phyloP scores from a whole-genome alignment of 495 filamentous ascomycete genomes.

The Penicillium salamii region DNA sequence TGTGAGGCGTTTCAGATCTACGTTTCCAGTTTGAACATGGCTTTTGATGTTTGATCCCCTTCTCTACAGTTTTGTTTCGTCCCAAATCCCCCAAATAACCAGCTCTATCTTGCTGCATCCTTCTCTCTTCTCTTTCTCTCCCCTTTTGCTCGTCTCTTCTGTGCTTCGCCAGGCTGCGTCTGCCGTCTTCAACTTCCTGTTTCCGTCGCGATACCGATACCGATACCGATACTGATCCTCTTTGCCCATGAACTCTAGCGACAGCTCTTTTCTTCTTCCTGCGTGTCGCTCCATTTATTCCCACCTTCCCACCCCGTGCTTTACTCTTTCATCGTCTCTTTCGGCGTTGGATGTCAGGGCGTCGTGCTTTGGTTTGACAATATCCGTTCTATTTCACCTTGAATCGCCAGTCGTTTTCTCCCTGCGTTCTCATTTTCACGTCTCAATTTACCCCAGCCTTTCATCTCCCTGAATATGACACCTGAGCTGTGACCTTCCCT shows the following conservation, averaged over 20 bases:
- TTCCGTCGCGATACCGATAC: background rate
- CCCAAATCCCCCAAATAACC: slow-evolving; percentile 2
- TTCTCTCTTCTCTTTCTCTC: slow-evolving; percentile 9
- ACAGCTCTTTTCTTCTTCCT: slow-evolving; percentile 24
- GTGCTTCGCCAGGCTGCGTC: slow-evolving; percentile 14
- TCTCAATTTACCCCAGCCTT: background rate
- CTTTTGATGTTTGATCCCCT: slow-evolving; percentile 13
- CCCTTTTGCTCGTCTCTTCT: slow-evolving; percentile 8
- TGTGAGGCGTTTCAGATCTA: slow-evolving; percentile 21
- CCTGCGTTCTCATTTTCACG: background rate
- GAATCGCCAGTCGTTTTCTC: slow-evolving; percentile 23
- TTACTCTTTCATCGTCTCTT: slow-evolving; percentile 38
- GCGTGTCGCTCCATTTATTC: slow-evolving; percentile 5
- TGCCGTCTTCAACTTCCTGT: slow-evolving; percentile 5
- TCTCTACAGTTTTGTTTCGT: background rate
- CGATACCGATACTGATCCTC: slow-evolving; percentile 11
- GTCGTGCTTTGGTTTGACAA: slow-evolving; percentile 43
- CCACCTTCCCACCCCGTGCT: slow-evolving; percentile 30
- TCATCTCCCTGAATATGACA: slow-evolving; percentile 10
- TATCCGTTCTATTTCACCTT: slow-evolving; percentile 26
- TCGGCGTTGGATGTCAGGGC: slow-evolving; percentile 49
- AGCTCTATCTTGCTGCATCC: background rate
- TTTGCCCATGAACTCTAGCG: slow-evolving; percentile 16
- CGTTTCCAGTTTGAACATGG: slow-evolving; percentile 11
- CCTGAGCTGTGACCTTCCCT: slow-evolving; percentile 15